phyloP scores from a whole-genome alignment of 441 rosid genomes.

The Pelargonium citronellum region DNA sequence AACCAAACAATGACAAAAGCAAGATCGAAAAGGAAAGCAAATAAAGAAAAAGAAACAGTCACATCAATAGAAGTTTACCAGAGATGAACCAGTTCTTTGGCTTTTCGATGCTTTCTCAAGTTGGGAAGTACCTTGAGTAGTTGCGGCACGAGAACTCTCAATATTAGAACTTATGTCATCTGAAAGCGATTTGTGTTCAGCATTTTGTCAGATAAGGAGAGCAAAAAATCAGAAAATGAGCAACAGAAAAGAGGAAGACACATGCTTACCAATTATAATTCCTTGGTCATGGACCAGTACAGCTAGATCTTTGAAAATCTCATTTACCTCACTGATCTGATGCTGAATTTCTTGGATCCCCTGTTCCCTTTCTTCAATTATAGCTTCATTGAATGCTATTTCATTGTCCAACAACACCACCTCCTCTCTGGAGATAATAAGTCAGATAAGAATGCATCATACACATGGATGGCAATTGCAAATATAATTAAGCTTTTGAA shows the following conservation, averaged over 20 bases:
- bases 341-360: constrained; percentile 54
- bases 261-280: constrained; percentile 52
- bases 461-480: neutral
- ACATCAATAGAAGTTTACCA: constrained; percentile 34
- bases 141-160: constrained; percentile 43
- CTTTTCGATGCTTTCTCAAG: constrained; percentile 52
- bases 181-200: constrained; percentile 21
- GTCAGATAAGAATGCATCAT: neutral
- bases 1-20: neutral
- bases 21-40: neutral
- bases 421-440: constrained; percentile 42
- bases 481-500: constrained; percentile 2
- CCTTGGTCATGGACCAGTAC: constrained; percentile 71
- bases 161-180: constrained; percentile 61
- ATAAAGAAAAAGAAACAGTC: neutral
- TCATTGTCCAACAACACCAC: constrained; percentile 53
- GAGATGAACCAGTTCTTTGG: constrained; percentile 48
- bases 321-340: constrained; percentile 61
- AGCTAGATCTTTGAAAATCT: constrained; percentile 67
- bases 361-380: constrained; percentile 65
- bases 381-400: constrained; percentile 58
- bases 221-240: neutral
- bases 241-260: constrained; percentile 7
- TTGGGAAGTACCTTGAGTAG: constrained; percentile 48
- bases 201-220: neutral